Evolutionary conservation across 495 filamentous ascomycete genomes (phyloP), one percentile per base, ranked within the genome.

Genomic region (Penicillium desertorum): DNA sequence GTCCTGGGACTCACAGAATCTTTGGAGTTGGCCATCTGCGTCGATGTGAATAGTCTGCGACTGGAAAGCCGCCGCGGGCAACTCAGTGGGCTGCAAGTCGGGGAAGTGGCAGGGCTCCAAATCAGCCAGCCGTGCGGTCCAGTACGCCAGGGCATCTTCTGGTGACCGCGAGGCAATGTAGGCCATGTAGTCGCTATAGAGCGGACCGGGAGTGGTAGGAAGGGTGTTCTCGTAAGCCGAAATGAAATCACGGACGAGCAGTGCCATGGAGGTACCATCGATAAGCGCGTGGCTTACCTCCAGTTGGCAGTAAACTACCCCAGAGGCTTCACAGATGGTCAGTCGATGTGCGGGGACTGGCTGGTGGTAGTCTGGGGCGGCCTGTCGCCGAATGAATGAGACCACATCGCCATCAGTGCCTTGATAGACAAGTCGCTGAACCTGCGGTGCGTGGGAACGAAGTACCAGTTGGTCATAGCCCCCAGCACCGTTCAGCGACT

Each of bases 61-160:
- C 50, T 45, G 4, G 41, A 59, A 20, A 23, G n/a, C 14, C 19
- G 25, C 12, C 57, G 54, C 43, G 67, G 62, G 39, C 62, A 61
- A 19, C 20, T 20, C 16, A 20, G 9, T 44, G 17, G 42, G 16
- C 17, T 30, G 29, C 20, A 71, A 48, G 0, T 62, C 32, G 16
- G 79, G 77, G 60, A 81, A 75, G 37, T 71, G 63, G 51, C 74
- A 78, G 0, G 79, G 76, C 51, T 74, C 62, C 6, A 79, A 39
- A 0, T 66, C 74, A 11, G 54, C 54, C 30, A 82, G 70, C 48
- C 74, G 69, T 1, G 61, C 51, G 50, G 69, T 71, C 77, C 77
- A 81, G 62, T 74, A 79, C 7, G 67, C 51, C 41, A 68, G 65
- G 25, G 68, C 73, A 29, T 66, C 67, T 36, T 63, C 54, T 10